Conservation (phyloP, 1,284 basidiomycete genomes). For the Leccinum pallidistipes region DNA sequence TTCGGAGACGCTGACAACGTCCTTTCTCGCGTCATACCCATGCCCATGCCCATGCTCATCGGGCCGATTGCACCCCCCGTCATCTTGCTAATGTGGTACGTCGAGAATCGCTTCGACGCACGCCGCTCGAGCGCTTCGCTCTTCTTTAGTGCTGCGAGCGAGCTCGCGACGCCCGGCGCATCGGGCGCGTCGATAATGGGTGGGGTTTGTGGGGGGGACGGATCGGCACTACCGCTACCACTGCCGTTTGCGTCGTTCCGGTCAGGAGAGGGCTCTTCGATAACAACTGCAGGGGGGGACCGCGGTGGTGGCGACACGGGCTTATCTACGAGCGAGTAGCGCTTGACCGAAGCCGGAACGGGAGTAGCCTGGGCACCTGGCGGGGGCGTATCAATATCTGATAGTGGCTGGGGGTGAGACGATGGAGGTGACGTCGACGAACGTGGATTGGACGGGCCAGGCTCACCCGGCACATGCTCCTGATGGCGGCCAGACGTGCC, state of each 20-base stretch:
- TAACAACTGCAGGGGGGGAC: slow-evolving; percentile 47
- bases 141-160: slow-evolving; percentile 86
- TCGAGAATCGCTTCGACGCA: slow-evolving; percentile 95
- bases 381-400: slow-evolving; percentile 26
- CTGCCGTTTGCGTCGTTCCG: slow-evolving; percentile 22
- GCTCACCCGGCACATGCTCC: slow-evolving; percentile 17
- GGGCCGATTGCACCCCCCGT: slow-evolving; percentile 51
- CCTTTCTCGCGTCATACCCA: slow-evolving; percentile 41
- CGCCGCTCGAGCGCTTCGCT: slow-evolving; percentile 87
- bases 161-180: slow-evolving; percentile 73
- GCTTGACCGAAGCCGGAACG: slow-evolving; percentile 64
- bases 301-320: slow-evolving; percentile 42
- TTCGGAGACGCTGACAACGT: slow-evolving; percentile 40
- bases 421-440: slow-evolving; percentile 7
- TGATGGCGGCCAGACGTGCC: background rate
- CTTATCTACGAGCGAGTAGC: slow-evolving; percentile 74
- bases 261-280: slow-evolving; percentile 51
- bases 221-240: slow-evolving; percentile 22
- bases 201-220: slow-evolving; percentile 43
- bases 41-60: background rate
- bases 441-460: slow-evolving; percentile 4
- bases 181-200: slow-evolving; percentile 41
- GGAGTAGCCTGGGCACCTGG: slow-evolving; percentile 34
- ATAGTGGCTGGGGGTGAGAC: slow-evolving; percentile 10
- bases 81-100: slow-evolving; percentile 96